Conservation (phyloP, 306 rosid genomes). For the Vicia faba region DNA sequence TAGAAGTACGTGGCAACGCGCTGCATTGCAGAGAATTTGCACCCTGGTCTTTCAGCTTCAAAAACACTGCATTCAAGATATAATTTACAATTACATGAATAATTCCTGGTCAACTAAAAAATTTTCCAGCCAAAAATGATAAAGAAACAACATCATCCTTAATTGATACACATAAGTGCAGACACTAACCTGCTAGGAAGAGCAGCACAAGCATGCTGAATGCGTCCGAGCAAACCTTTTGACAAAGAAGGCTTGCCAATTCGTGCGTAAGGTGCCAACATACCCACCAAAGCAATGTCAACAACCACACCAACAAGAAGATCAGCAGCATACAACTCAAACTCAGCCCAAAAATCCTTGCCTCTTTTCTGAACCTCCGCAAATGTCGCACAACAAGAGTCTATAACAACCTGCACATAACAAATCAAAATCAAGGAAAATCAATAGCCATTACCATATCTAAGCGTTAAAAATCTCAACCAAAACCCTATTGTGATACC, state of each 20-base stretch:
- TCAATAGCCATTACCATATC: not conserved
- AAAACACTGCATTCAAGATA: constrained; percentile 74
- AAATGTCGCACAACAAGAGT: constrained; percentile 93
- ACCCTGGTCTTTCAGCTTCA: constrained; percentile 93
- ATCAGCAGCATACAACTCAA: constrained; percentile 92
- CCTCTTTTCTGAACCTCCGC: constrained; percentile 94
- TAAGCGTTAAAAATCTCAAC: too few relatives aligned
- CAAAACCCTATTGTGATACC: not conserved
- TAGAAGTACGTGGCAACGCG: constrained; percentile 77
- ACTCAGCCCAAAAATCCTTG: constrained; percentile 87
- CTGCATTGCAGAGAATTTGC: constrained; percentile 68
- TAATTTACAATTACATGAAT: constrained; percentile 26
- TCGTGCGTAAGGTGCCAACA: constrained; percentile 92
- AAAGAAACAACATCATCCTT: not conserved
- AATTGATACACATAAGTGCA: not conserved
- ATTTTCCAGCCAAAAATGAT: not conserved
- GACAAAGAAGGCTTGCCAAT: constrained; percentile 69
- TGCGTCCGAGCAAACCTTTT: constrained; percentile 73
- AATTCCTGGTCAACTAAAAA: constrained; percentile 21
- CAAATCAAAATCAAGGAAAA: constrained; percentile 23
- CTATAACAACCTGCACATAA: constrained; percentile 76
- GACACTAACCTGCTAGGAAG: constrained; percentile 90
- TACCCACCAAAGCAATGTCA: constrained; percentile 85
- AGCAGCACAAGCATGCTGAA: constrained; percentile 67
- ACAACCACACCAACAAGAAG: constrained; percentile 86